A percentile compares a stretch with the other conserved stretches of the same genome.
These are phyloP conservation scores for Phytophthora macrochlamydospora DNA, from an alignment of 352 stramenopile species.

Conservation along the genomic window DNA sequence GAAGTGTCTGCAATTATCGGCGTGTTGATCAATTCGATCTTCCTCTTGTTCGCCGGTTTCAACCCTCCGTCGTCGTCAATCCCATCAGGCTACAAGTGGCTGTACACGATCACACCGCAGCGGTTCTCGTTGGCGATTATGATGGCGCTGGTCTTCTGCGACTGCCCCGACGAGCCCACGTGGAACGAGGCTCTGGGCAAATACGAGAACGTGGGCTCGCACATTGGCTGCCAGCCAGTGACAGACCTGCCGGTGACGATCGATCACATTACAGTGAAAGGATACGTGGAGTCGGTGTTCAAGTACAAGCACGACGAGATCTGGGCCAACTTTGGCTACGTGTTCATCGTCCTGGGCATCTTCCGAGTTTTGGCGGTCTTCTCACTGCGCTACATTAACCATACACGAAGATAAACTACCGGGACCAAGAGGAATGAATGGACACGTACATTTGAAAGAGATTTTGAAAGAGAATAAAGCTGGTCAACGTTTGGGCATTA, in stretches of 20 bases:
- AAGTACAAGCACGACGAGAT: slow-evolving; percentile 25
- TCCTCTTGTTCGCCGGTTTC: slow-evolving; percentile 42
- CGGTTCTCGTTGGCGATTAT: slow-evolving; percentile 36
- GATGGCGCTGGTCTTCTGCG: slow-evolving; percentile 32
- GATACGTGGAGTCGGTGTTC: slow-evolving; percentile 26
- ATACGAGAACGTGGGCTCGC: slow-evolving; percentile 20
- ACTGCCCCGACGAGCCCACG: slow-evolving; percentile 26
- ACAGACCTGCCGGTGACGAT: slow-evolving; percentile 17
- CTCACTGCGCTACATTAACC: slow-evolving; percentile 42
- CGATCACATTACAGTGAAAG: slow-evolving; percentile 17
- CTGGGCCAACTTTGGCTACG: slow-evolving; percentile 31
- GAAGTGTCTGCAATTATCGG: slow-evolving; percentile 36
- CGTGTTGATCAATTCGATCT: slow-evolving; percentile 41
- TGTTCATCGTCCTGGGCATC: slow-evolving; percentile 28
- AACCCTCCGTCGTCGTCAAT: slow-evolving; percentile 35
- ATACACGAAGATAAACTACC: slow-evolving; percentile 31
- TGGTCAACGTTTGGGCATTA: too few species aligned
- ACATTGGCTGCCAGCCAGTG: slow-evolving; percentile 28
- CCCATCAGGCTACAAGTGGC: slow-evolving; percentile 37
- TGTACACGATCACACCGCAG: slow-evolving; percentile 40
- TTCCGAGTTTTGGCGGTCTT: slow-evolving; percentile 31
- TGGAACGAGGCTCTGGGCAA: slow-evolving; percentile 19
- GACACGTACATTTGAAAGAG: too few species aligned
- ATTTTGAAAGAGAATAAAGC: too few species aligned
- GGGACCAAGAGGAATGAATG: background rate